Evolutionary conservation across 495 filamentous ascomycete species (phyloP).

Genomic region (Lineolata rhizophorae): DNA sequence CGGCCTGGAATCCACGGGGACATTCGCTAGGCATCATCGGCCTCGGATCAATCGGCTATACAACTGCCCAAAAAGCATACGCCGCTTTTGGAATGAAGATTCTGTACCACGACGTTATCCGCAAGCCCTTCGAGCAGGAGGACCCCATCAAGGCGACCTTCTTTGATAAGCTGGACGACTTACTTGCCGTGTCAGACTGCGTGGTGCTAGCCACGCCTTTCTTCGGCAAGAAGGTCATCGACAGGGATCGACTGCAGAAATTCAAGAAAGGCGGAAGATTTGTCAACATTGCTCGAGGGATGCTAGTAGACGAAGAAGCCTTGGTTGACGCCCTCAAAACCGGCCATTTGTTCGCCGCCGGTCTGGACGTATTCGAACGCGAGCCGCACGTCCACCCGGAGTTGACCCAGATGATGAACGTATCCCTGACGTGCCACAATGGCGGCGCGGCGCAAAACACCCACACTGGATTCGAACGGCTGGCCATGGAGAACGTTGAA

Average conservation of each 20-base stretch:
- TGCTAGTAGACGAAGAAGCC: conserved; percentile 42
- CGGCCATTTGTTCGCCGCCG: conserved; percentile 27
- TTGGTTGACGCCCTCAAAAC: conserved; percentile 36
- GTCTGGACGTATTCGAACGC: conserved; percentile 40
- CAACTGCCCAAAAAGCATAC: conserved; percentile 36
- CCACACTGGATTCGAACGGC: conserved; percentile 40
- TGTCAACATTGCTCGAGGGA: conserved; percentile 46
- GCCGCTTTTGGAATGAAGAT: conserved; percentile 41
- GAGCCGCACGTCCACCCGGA: conserved; percentile 27
- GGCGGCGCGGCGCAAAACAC: conserved; percentile 46
- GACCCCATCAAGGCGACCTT: conserved; percentile 24
- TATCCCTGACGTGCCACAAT: conserved; percentile 42
- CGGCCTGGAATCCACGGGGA: conserved; percentile 29
- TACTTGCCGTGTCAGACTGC: conserved; percentile 36
- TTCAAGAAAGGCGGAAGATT: conserved; percentile 34
- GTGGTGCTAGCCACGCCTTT: conserved; percentile 41
- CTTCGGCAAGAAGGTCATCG: conserved; percentile 30
- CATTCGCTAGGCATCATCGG: conserved; percentile 38
- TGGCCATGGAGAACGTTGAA: conserved; percentile 47
- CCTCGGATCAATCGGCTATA: conserved; percentile 41
- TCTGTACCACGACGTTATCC: conserved; percentile 39
- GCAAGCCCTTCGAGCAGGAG: conserved; percentile 26
- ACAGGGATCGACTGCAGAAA: conserved; percentile 21
- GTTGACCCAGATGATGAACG: conserved; percentile 24
- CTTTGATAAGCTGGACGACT: conserved; percentile 23